Base-by-base conservation (phyloP, 2,329 filamentous ascomycete species). In the Leptographium flavum region DNA sequence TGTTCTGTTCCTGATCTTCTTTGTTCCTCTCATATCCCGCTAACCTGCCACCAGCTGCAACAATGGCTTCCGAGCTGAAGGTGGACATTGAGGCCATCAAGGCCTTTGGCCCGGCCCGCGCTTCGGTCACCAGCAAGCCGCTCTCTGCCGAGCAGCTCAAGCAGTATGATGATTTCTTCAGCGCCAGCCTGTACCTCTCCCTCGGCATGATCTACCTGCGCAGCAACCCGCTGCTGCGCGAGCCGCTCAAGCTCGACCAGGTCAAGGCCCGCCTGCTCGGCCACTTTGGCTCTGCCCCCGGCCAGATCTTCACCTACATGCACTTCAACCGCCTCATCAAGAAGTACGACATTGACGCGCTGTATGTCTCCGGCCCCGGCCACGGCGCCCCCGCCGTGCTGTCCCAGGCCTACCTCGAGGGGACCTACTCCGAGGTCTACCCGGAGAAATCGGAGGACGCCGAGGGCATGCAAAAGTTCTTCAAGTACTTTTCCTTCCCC, bases 281-380 rank as follows among this genome's bases (percentile, higher is more conserved):
- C 33, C 83, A 88, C 58, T 88, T 84, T 70, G 83, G 83, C 45
- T 85, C 81, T 3, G 82, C 83, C 42, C 79, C 83, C n/a, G 83
- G 83, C 14, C 83, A 87, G 61, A 79, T 81, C 47, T 87, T 88
- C 62, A 83, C 81, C 30, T 87, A 79, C 60, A 83, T 87, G 66
- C 83, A 87, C 63, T 82, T 86, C 70, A 87, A 87, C 62, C 79
- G 82, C 30, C 65, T 87, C 48, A 86, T 87, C 68, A 86, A 83
- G 61, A 87, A 87, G 62, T 83, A 86, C 56, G 74, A 84, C 51
- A 64, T 87, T 42, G 71, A 88, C 55, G 71, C 75, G 27, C 70
- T 85, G 53, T 87, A 84, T 58, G 68, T 88, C 47, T 85, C 81
- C 2, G 83, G 83, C 6, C 83, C 83, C 0, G 83, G 83, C 35